Conservation (phyloP, 768 basidiomycete genomes). For the Collybiopsis luxurians region DNA sequence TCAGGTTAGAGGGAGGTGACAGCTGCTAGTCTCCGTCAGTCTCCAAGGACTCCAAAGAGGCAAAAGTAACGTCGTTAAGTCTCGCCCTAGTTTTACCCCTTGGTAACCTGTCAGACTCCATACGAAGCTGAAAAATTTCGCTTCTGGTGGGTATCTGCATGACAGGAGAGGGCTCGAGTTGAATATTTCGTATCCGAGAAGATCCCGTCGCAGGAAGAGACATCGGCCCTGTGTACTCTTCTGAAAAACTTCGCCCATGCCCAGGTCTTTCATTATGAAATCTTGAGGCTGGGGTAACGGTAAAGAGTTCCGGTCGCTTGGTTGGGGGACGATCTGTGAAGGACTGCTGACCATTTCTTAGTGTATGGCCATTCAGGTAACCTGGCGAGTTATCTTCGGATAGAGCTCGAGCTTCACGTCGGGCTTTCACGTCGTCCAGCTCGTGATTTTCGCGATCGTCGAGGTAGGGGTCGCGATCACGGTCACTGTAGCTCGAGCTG, state of each 20-base stretch:
- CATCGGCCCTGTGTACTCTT: not conserved
- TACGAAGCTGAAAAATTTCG: not conserved
- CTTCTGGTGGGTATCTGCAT: conserved; percentile 43
- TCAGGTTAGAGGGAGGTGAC: not conserved
- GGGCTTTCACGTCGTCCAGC: conserved; percentile 37
- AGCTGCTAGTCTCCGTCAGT: not conserved
- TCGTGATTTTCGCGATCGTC: conserved; percentile 40
- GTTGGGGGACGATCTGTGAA: not conserved
- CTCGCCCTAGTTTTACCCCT: not conserved
- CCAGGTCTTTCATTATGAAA: not conserved
- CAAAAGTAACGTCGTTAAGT: not conserved
- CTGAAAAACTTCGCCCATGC: not conserved
- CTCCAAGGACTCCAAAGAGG: not conserved
- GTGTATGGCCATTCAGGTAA: not conserved
- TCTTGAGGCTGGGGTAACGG: not conserved
- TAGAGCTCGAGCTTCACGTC: conserved; percentile 19
- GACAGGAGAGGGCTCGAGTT: conserved; percentile 50
- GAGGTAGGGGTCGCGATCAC: conserved; percentile 27
- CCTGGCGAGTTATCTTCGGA: not conserved
- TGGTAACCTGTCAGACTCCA: not conserved
- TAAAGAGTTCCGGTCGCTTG: not conserved
- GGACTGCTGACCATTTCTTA: not conserved
- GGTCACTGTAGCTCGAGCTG: conserved; percentile 42
- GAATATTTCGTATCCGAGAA: conserved; percentile 38
- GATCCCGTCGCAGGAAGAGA: not conserved